Base-by-base conservation (phyloP, 164 flowering plant species). In the Magnolia officinalis region DNA sequence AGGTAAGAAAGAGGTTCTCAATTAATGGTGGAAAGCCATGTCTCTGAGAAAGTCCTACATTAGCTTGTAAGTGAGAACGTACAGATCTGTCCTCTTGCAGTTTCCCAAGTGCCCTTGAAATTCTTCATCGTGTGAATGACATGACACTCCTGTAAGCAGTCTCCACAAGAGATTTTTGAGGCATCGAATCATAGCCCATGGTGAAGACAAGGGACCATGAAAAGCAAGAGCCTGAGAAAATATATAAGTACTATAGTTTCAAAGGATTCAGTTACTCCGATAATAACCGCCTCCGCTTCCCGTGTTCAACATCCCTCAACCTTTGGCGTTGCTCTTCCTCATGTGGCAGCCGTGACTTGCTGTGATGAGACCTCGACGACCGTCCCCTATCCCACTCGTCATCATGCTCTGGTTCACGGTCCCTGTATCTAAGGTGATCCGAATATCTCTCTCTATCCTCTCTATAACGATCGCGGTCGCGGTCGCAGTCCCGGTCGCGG, bases 221-320 rank as follows among this genome's bases (percentile, higher is more conserved):
- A 20, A 20, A 23, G 68, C 68, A 65, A 65, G 29, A 24, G 16
- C 24, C 29, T 37, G 45, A 37, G 45, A 37, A 37, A 37, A 37
- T 37, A 37, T 37, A 37, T 3, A 37, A 37, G 45, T 37, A 37
- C 45, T 4, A 37, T 37, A 11, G 61, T 55, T 55, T 55, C 50
- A 6, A 61, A 4, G 45, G 50, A 19, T 75, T 29, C 50, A 51
- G 69, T 75, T 29, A 75, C 63, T 75, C 77, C 19, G 77, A 75
- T 16, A 72, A 51, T 67, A 75, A 52, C 11, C 77, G 77, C 64
- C 77, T 24, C 83, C 96, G 87, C 80, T 90, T 93, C 75, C 86
- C 90, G 85, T 89, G 90, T 50, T 92, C 98, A 55, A 88, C 90
- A 86, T 92, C 98, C 80, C 94, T 87, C 21, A 93, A 87, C 78